Conservation (phyloP, 2,329 filamentous ascomycete genomes). For the Aspergillus sojae region DNA sequence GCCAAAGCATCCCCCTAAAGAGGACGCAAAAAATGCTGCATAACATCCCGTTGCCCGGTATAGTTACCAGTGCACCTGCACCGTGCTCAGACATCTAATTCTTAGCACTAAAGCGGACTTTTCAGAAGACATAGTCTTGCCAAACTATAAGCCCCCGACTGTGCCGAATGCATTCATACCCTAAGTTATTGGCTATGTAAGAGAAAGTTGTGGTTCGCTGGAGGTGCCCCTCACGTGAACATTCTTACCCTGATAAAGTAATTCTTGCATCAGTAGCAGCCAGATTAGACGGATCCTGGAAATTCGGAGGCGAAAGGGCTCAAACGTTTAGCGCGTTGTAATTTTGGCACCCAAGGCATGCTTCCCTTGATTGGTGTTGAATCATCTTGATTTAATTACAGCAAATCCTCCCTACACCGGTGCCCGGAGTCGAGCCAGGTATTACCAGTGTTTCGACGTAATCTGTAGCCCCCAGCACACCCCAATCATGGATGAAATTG, state of each 20-base stretch:
- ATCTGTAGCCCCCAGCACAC: neutral
- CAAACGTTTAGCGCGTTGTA: neutral
- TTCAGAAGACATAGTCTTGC: too few relatives aligned
- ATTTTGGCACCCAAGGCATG: too few relatives aligned
- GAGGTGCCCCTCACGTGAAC: neutral
- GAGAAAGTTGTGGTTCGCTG: neutral
- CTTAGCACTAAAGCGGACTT: too few relatives aligned
- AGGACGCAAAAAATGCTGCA: neutral
- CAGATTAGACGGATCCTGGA: neutral
- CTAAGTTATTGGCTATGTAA: neutral
- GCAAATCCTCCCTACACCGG: neutral
- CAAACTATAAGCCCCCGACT: too few relatives aligned
- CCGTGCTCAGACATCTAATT: neutral
- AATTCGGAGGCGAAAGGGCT: neutral
- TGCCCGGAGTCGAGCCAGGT: neutral
- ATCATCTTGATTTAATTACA: too few relatives aligned
- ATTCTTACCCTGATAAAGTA: neutral
- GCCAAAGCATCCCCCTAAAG: neutral
- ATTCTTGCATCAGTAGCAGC: neutral
- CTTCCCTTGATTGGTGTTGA: too few relatives aligned
- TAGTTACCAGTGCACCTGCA: neutral
- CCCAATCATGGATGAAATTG: neutral
- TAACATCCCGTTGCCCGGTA: neutral
- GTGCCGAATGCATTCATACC: neutral
- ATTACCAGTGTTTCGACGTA: neutral